A percentile compares a stretch with the other conserved stretches of the same genome.
phyloP scores from a whole-genome alignment of 305 asterid species.

The Fraxinus dipetala region DNA sequence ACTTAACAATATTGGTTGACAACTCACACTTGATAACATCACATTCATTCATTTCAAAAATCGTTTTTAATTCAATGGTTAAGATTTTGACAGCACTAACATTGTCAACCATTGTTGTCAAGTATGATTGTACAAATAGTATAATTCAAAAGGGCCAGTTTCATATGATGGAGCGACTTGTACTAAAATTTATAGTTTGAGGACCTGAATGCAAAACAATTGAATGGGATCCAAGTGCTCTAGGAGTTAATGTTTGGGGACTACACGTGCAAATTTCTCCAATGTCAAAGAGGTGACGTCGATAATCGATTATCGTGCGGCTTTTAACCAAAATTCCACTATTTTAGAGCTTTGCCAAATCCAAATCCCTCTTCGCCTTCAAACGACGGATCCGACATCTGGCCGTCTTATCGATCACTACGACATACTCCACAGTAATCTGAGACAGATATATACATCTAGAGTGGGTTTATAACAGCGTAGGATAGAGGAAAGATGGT shows the following conservation, averaged over 20 bases:
- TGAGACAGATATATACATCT: background rate
- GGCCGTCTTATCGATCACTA: background rate
- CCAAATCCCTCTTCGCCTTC: background rate
- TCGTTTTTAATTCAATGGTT: background rate
- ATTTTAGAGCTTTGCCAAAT: background rate
- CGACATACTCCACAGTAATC: background rate
- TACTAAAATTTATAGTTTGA: background rate
- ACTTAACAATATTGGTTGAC: background rate
- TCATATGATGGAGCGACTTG: background rate
- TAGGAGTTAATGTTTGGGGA: background rate
- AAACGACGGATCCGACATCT: background rate
- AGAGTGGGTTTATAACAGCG: background rate
- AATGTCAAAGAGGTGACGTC: background rate
- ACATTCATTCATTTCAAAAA: background rate
- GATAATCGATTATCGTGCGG: background rate
- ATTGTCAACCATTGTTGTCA: background rate
- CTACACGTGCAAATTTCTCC: background rate
- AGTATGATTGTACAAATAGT: background rate
- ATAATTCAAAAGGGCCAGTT: background rate
- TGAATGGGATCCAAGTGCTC: background rate
- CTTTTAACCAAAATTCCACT: background rate
- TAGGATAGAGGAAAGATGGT: slow-evolving; percentile 52
- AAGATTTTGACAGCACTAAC: background rate
- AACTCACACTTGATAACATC: too few relatives aligned
- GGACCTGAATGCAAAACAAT: background rate